A percentile compares a stretch with the other conserved stretches of the same genome.
phyloP scores from a whole-genome alignment of 176 grass and related monocot genomes.

The Thinopyrum elongatum region DNA sequence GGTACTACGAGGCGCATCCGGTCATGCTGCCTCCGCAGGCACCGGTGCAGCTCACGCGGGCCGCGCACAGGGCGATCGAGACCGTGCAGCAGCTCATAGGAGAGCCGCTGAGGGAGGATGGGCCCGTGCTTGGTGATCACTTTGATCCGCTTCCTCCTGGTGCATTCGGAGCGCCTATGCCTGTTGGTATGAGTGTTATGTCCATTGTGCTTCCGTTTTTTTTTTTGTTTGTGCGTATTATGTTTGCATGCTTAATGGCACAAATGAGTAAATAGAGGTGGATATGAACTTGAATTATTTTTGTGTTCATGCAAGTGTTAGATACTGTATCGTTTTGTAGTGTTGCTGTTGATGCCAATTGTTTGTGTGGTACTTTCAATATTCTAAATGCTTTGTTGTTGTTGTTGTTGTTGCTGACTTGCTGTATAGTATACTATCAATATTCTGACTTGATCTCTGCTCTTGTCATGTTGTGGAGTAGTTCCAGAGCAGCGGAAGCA shows the following conservation, averaged over 20 bases:
- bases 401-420: too few species aligned
- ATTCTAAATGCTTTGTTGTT: not conserved
- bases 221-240: not conserved
- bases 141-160: constrained; percentile 91
- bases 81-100: constrained; percentile 65
- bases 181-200: constrained; percentile 59
- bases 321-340: not conserved
- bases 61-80: constrained; percentile 43
- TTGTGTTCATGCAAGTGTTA: not conserved
- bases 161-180: constrained; percentile 87
- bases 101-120: constrained; percentile 76
- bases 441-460: constrained; percentile 24
- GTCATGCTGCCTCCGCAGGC: constrained; percentile 39
- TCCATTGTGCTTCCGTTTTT: not conserved
- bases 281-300: not conserved
- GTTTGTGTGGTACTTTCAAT: constrained; percentile 1
- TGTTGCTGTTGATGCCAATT: not conserved
- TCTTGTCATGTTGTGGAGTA: constrained; percentile 23
- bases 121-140: constrained; percentile 71
- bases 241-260: not conserved
- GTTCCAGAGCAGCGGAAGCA: constrained; percentile 56
- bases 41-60: constrained; percentile 30
- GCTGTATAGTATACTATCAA: not conserved
- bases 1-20: constrained; percentile 60
- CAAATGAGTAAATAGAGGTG: not conserved